A percentile compares a stretch with the other conserved stretches of the same genome.
Conservation (phyloP, 2,329 filamentous ascomycete species). For the Albifimbria verrucaria region DNA sequence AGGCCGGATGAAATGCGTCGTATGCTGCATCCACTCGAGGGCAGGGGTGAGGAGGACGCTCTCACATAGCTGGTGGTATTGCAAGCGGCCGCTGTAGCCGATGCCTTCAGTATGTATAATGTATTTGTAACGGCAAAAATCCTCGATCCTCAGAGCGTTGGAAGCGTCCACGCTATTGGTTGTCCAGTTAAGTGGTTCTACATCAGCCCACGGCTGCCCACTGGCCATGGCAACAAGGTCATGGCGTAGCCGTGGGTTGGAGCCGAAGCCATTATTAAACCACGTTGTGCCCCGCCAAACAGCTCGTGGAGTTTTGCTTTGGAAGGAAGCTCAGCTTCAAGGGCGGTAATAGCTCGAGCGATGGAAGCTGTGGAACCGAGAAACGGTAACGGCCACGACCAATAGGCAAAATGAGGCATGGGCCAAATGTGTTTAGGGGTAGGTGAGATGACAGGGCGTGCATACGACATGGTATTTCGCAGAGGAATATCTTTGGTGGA, state of each 20-base stretch:
- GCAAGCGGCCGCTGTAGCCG: constrained; percentile 50
- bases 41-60: constrained; percentile 47
- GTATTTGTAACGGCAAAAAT: constrained; percentile 50
- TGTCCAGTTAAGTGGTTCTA: constrained; percentile 37
- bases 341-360: constrained; percentile 27
- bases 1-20: constrained; percentile 44
- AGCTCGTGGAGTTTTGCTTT: constrained; percentile 36
- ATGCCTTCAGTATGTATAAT: constrained; percentile 52
- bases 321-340: constrained; percentile 28
- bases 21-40: constrained; percentile 46
- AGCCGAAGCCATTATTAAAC: constrained; percentile 40
- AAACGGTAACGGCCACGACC: constrained; percentile 50
- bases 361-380: constrained; percentile 42
- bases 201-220: constrained; percentile 44
- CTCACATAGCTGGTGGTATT: constrained; percentile 47
- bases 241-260: constrained; percentile 35
- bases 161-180: constrained; percentile 26
- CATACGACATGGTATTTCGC: constrained; percentile 42
- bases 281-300: constrained; percentile 50
- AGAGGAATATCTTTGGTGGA: constrained; percentile 48
- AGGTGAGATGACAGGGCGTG: constrained; percentile 38
- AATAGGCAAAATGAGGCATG: constrained; percentile 56
- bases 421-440: constrained; percentile 38
- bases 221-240: constrained; percentile 33
- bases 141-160: constrained; percentile 45